These are phyloP conservation scores for Pseudonectria buxi DNA, from an alignment of 2,329 filamentous ascomycete species.

Conservation along the genomic window DNA sequence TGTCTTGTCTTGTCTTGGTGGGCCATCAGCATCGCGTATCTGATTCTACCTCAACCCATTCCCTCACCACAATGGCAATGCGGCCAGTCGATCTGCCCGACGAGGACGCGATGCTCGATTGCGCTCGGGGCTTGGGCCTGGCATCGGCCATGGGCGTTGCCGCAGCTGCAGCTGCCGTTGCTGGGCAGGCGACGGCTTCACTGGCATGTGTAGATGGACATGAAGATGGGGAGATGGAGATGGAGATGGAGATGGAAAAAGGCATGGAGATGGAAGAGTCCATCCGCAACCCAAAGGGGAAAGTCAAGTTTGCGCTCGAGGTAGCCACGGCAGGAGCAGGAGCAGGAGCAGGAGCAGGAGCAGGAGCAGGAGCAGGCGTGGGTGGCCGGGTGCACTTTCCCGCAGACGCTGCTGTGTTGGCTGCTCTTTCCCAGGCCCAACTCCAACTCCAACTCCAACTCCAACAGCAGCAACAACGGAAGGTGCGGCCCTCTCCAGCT, in stretches of 20 bases:
- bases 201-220: conserved; percentile 6
- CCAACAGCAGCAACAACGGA: not conserved
- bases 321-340: conserved; percentile 1
- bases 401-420: conserved; percentile 1
- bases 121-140: conserved; percentile 18
- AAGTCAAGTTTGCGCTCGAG: no score
- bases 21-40: no score
- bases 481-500: no score
- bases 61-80: conserved; percentile 14
- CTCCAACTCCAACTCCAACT: conserved; percentile 1
- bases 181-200: conserved; percentile 5
- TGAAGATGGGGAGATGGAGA: conserved; percentile 6
- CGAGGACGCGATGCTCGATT: conserved; percentile 20
- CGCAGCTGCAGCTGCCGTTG: conserved; percentile 15
- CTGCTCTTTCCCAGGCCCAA: conserved; percentile 14
- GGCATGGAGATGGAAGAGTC: conserved; percentile 1
- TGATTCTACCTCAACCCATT: no score
- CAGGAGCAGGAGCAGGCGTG: not conserved
- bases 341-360: conserved; percentile 3
- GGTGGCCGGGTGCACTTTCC: conserved; percentile 11
- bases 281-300: no score
- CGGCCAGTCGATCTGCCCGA: conserved; percentile 21
- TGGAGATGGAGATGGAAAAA: conserved; percentile 4
- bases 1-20: no score
- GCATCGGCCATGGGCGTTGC: conserved; percentile 20